A percentile compares a stretch with the other conserved stretches of the same genome.
phyloP scores from a whole-genome alignment of 2,329 filamentous ascomycete genomes.

The Albophoma yamanashiensis region DNA sequence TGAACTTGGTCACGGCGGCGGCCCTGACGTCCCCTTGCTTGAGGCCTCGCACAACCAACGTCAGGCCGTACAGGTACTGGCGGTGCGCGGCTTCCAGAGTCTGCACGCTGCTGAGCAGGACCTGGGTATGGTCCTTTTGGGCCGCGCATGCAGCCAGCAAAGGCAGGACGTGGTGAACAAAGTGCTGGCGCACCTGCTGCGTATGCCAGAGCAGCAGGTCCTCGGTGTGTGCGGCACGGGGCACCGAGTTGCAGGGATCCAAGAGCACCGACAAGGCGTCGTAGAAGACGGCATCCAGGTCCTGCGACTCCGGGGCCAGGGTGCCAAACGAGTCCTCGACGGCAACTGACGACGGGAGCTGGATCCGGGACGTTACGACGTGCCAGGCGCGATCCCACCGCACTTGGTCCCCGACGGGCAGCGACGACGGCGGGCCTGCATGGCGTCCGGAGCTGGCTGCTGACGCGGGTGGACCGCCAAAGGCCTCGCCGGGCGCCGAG shows the following conservation, averaged over 20 bases:
- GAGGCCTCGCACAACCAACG: conserved; percentile 38
- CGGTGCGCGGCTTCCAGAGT: conserved; percentile 49
- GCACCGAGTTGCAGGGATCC: conserved; percentile 32
- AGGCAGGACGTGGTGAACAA: conserved; percentile 47
- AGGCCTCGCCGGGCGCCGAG: conserved; percentile 31
- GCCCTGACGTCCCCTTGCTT: conserved; percentile 23
- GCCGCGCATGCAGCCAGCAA: conserved; percentile 36
- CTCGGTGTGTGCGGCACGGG: conserved; percentile 40
- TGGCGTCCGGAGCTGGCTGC: conserved; percentile 7
- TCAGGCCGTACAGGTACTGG: conserved; percentile 45
- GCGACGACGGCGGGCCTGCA: conserved; percentile 9
- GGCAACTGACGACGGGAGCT: conserved; percentile 43
- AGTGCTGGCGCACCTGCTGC: conserved; percentile 50
- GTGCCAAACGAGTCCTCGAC: conserved; percentile 44
- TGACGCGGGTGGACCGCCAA: conserved; percentile 26
- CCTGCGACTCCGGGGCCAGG: conserved; percentile 31
- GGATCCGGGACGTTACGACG: conserved; percentile 45
- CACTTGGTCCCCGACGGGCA: conserved; percentile 35
- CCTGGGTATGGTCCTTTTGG: conserved; percentile 30
- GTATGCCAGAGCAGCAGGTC: conserved; percentile 51
- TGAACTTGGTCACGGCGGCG: conserved; percentile 38
- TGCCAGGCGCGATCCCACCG: conserved; percentile 54
- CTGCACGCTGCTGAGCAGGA: conserved; percentile 41
- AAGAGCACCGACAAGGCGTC: conserved; percentile 44
- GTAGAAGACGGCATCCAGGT: conserved; percentile 33